A percentile compares a stretch with the other conserved stretches of the same genome.
Conservation (phyloP, 1,284 basidiomycete genomes). For the Ustilago bromivora region DNA sequence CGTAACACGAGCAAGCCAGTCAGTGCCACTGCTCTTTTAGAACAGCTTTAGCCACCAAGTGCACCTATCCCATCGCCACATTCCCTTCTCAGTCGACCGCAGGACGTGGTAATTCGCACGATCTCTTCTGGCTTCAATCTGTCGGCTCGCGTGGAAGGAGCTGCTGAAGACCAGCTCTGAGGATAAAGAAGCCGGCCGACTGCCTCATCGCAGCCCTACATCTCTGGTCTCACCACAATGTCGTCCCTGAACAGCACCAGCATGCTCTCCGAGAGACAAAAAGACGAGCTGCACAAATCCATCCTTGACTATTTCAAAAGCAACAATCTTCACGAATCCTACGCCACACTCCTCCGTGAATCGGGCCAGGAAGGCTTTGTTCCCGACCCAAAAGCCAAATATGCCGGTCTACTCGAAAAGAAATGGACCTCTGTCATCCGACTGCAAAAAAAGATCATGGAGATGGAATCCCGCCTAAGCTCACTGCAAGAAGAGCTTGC, state of each 20-base stretch:
- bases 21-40: no score
- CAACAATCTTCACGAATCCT: conserved; percentile 77
- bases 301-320: conserved; percentile 85
- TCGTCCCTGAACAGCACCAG: conserved; percentile 52
- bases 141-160: no score
- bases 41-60: no score
- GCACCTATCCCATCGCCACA: no score
- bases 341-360: conserved; percentile 77
- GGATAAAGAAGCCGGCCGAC: no score
- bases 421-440: conserved; percentile 95
- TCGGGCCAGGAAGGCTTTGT: conserved; percentile 75
- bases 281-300: conserved; percentile 87
- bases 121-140: no score
- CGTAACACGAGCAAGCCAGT: no score
- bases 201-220: not conserved
- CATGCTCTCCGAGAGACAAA: conserved; percentile 80
- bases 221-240: conserved; percentile 9
- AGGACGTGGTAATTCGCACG: no score
- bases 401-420: conserved; percentile 87
- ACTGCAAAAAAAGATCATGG: conserved; percentile 83
- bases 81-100: no score
- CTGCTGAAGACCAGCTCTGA: no score
- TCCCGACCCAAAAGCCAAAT: conserved; percentile 84
- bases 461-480: conserved; percentile 82
- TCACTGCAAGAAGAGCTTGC: conserved; percentile 81